A percentile compares a stretch with the other conserved stretches of the same genome.
These are phyloP conservation scores for Fonsecaea nubica DNA, from an alignment of 2,329 filamentous ascomycete species.

Conservation along the genomic window DNA sequence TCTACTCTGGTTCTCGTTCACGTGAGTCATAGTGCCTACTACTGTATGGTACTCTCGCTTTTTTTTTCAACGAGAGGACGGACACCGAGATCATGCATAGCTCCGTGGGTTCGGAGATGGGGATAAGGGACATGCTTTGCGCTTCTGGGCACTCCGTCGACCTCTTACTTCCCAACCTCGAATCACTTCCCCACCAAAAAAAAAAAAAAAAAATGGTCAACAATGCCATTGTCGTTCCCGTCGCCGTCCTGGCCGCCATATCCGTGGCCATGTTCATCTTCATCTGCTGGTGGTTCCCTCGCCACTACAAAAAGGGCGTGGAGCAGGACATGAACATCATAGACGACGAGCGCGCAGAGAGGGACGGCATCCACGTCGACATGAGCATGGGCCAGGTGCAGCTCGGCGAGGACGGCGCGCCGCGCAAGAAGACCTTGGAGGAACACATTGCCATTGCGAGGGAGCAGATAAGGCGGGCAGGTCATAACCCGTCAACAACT, in stretches of 20 bases:
- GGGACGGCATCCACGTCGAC: not conserved
- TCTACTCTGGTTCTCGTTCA: no score
- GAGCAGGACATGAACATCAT: conserved; percentile 40
- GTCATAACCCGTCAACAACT: conserved; percentile 11
- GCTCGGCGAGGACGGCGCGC: not conserved
- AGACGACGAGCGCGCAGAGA: conserved; percentile 17
- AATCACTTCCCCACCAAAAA: no score
- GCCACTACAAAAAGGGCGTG: conserved; percentile 31
- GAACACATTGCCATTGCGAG: conserved; percentile 22
- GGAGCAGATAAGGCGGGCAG: conserved; percentile 9
- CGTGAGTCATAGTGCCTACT: no score
- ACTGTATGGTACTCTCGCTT: no score
- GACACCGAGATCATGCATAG: no score
- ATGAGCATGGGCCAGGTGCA: not conserved
- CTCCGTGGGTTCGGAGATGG: no score
- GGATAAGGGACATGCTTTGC: no score
- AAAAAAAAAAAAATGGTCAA: conserved; percentile 22
- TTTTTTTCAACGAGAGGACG: no score
- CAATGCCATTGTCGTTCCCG: conserved; percentile 24
- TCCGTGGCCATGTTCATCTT: conserved; percentile 28
- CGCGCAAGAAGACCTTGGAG: conserved; percentile 9
- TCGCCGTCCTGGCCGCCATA: conserved; percentile 23
- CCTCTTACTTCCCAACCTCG: no score
- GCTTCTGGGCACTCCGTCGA: no score
- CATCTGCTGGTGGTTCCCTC: conserved; percentile 36